A percentile compares a stretch with the other conserved stretches of the same genome.
Conservation (phyloP, 805 yeast species). For the Maudiozyma serrabonitensis region DNA sequence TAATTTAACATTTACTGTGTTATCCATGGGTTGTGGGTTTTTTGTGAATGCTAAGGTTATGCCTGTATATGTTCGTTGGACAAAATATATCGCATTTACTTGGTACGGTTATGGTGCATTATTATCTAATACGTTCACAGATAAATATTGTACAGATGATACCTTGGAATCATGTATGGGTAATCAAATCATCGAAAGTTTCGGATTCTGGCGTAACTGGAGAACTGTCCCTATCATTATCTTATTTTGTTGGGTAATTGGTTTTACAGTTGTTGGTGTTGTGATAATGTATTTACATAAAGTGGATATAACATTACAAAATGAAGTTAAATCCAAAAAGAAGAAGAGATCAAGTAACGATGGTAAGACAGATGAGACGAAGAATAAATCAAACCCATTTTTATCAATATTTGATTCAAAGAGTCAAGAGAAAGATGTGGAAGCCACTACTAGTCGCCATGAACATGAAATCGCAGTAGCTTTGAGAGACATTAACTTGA, state of each 20-base stretch:
- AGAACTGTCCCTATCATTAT: constrained; percentile 52
- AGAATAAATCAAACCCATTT: not conserved
- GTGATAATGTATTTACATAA: constrained; percentile 39
- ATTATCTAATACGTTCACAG: constrained; percentile 54
- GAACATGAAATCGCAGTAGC: constrained; percentile 8
- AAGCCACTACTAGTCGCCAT: constrained; percentile 3
- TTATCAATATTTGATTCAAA: not conserved
- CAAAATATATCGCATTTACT: constrained; percentile 61
- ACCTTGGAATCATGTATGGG: constrained; percentile 30
- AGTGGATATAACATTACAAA: constrained; percentile 25
- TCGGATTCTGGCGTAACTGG: constrained; percentile 64
- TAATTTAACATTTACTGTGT: constrained; percentile 57
- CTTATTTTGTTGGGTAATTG: constrained; percentile 47
- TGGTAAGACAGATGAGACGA: not conserved
- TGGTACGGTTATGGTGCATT: constrained; percentile 74
- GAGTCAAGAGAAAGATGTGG: constrained; percentile 10
- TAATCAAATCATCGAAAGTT: constrained; percentile 38
- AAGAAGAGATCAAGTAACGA: constrained; percentile 1
- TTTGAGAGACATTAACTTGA: constrained; percentile 9
- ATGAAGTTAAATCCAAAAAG: constrained; percentile 13
- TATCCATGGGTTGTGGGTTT: constrained; percentile 73
- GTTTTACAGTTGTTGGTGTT: constrained; percentile 41
- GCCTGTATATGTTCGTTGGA: constrained; percentile 86
- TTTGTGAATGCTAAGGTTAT: constrained; percentile 61
- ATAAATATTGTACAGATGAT: constrained; percentile 46